Evolutionary conservation across 228 moss, liverwort and hornwort genomes (phyloP), one percentile per base, ranked within the genome.

Genomic region (Sphagnum fallax): DNA sequence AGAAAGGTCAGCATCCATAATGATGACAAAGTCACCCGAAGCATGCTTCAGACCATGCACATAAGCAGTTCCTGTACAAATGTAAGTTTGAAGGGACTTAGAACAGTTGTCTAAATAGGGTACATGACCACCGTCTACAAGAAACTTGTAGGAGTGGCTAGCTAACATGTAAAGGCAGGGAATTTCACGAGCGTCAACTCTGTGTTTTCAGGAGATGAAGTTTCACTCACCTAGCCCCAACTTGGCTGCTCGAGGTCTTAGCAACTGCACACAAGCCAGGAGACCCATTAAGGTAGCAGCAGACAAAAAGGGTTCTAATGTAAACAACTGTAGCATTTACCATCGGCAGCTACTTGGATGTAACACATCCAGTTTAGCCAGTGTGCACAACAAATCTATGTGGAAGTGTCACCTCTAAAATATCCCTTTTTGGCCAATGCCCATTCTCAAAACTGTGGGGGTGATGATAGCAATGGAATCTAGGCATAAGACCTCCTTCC

Each of bases 1-100:
- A 80, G 97, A 97, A 62, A 97, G 91, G 77, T 97, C 97, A 58
- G 91, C 93, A 82, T 97, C 93, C 84, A 97, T 84, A 66, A 97
- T 93, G 9, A 97, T 73, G 63, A 97, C 74, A 65, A 85, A 93
- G 74, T 97, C 90, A 55, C 97, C 97, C 62, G 97, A 91, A 48
- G 93, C 97, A 77, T 90, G 83, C 71, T 88, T 87, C 70, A 97
- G 79, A 63, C 96, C 96, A 74, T 97, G 91, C 51, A 91, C 87
- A 67, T 92, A 96, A 58, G 96, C 96, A 75, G 96, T 96, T 78
- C 96, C 94, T 94, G 86, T 16, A 80, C 52, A 71, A 63, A 60
- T 6, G 4, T 32, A 32, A 32, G 32, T 32, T 32, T 32, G 32
- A 32, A 32, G 32, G 32, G 32, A 32, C 3, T 32, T 32, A 32